Evolutionary conservation across 352 stramenopile genomes (phyloP).

Genomic region (Globisporangium paddicum): DNA sequence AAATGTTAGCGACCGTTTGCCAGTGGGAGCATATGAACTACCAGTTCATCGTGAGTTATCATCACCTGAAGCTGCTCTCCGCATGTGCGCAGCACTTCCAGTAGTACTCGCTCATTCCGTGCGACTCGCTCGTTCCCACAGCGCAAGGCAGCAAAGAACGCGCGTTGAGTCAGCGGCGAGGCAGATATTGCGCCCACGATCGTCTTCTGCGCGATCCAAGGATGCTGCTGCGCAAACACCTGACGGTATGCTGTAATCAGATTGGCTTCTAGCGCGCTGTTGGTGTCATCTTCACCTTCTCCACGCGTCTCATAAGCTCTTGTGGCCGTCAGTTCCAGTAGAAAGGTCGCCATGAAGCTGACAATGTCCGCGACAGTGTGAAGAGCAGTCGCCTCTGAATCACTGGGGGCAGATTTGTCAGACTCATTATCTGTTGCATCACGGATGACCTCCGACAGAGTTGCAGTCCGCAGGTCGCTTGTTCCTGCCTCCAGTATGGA

Average conservation of each 20-base stretch:
- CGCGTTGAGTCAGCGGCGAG: neutral
- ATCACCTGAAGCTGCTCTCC: slow-evolving; percentile 4
- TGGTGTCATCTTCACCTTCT: neutral
- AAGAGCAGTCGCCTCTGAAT: neutral
- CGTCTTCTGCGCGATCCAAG: slow-evolving; percentile 12
- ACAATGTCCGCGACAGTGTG: neutral
- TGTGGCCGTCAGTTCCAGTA: slow-evolving; percentile 3
- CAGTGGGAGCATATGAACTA: no score
- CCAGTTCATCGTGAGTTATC: no score
- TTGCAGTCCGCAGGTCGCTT: slow-evolving; percentile 9
- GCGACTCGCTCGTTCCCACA: slow-evolving; percentile 11
- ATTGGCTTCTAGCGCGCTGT: neutral
- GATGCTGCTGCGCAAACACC: slow-evolving; percentile 7
- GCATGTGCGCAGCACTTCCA: slow-evolving; percentile 1
- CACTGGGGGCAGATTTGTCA: neutral
- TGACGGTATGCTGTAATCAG: slow-evolving; percentile 9
- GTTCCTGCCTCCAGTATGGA: slow-evolving; percentile 5
- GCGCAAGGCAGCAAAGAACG: slow-evolving; percentile 6
- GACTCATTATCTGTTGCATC: neutral
- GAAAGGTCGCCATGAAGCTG: slow-evolving; percentile 3
- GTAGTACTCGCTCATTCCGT: slow-evolving; percentile 2
- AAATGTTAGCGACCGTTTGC: no score
- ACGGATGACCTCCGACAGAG: slow-evolving; percentile 3
- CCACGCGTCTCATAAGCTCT: neutral
- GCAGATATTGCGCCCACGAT: slow-evolving; percentile 1